Conservation (phyloP, 208 protist genomes). For the Zelonia costaricensis region DNA sequence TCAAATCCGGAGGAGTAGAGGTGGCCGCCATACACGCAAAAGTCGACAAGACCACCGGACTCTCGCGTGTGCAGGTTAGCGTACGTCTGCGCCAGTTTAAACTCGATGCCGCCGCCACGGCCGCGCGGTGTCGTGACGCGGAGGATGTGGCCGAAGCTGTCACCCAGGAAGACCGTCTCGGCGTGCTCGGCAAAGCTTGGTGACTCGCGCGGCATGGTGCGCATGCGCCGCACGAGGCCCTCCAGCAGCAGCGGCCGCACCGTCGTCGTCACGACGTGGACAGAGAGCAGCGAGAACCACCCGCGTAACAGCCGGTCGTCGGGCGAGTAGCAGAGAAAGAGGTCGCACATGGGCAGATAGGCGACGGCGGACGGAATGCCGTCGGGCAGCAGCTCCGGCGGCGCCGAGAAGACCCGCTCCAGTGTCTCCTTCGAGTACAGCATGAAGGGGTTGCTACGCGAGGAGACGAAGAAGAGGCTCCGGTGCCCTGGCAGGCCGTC, state of each 20-base stretch:
- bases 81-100: conserved; percentile 34
- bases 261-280: conserved; percentile 22
- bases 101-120: conserved; percentile 24
- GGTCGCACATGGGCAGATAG: conserved; percentile 57
- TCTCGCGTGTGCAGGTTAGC: conserved; percentile 39
- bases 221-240: conserved; percentile 42
- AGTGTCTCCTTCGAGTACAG: conserved; percentile 57
- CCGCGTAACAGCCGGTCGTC: conserved; percentile 49
- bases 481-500: conserved; percentile 56
- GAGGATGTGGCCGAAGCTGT: conserved; percentile 52
- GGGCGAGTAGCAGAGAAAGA: conserved; percentile 57
- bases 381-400: conserved; percentile 35
- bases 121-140: conserved; percentile 44
- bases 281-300: conserved; percentile 39
- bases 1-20: conserved; percentile 74
- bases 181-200: conserved; percentile 35
- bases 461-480: conserved; percentile 53
- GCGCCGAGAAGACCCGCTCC: conserved; percentile 43
- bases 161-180: conserved; percentile 47
- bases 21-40: conserved; percentile 44
- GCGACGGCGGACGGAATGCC: conserved; percentile 37
- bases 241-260: conserved; percentile 38
- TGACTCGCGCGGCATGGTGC: conserved; percentile 28
- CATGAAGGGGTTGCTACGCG: conserved; percentile 40
- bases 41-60: conserved; percentile 66